Conservation (phyloP, 208 protist genomes). For the Crithidia brevicula region DNA sequence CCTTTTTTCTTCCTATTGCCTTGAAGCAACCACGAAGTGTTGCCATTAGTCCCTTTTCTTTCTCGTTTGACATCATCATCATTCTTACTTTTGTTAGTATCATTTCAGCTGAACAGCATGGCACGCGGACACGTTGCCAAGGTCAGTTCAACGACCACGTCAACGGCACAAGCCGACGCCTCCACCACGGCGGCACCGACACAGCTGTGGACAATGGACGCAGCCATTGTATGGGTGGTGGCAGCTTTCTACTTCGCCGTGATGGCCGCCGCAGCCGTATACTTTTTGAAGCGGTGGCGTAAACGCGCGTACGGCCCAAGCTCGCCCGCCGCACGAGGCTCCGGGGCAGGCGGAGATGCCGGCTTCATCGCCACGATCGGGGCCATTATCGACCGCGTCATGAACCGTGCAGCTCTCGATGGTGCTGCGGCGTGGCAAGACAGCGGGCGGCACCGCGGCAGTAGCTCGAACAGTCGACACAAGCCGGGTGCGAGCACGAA, state of each 20-base stretch:
- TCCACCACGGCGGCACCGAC: background rate
- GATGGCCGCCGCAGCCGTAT: constrained; percentile 8
- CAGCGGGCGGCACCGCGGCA: constrained; percentile 1
- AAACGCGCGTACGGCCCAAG: constrained; percentile 14
- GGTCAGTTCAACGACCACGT: background rate
- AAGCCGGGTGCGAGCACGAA: constrained; percentile 1
- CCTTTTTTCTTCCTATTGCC: too few relatives aligned
- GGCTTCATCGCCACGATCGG: constrained; percentile 24
- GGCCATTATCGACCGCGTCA: constrained; percentile 30
- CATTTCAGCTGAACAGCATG: too few relatives aligned
- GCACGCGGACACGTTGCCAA: too few relatives aligned
- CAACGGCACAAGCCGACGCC: background rate
- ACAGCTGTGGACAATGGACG: constrained; percentile 18
- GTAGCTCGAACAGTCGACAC: background rate
- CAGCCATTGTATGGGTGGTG: constrained; percentile 20
- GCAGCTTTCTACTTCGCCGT: constrained; percentile 24
- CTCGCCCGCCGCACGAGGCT: background rate
- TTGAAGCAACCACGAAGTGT: too few relatives aligned
- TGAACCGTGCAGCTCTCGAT: constrained; percentile 16
- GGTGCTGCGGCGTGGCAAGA: constrained; percentile 17
- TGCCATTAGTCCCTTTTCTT: too few relatives aligned
- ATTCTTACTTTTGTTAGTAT: too few relatives aligned
- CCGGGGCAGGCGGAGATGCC: background rate
- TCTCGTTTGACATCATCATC: too few relatives aligned
- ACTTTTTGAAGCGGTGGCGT: constrained; percentile 28